Evolutionary conservation across 1,284 basidiomycete species (phyloP).

Genomic region (Earliella scabrosa): DNA sequence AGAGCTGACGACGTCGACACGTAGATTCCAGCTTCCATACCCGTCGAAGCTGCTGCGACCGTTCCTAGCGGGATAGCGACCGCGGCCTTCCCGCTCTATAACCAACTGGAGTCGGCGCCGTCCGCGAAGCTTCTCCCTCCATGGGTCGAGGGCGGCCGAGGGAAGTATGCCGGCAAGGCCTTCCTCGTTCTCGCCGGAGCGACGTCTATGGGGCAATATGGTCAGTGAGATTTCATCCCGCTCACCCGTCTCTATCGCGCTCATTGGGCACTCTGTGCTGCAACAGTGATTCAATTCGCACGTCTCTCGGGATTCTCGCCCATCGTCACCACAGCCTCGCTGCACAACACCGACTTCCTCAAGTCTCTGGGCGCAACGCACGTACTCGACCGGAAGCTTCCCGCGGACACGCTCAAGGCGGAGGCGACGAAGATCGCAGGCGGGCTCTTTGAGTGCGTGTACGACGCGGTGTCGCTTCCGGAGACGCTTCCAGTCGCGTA

Average conservation of each 20-base stretch:
- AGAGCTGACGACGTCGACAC: not conserved
- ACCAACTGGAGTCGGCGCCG: conserved; percentile 31
- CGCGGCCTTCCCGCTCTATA: conserved; percentile 45
- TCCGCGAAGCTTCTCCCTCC: conserved; percentile 34
- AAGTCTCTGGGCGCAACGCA: conserved; percentile 38
- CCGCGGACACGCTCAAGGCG: conserved; percentile 18
- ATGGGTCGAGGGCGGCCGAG: conserved; percentile 34
- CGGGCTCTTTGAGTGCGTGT: conserved; percentile 27
- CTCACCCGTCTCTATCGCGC: no score
- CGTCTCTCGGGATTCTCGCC: conserved; percentile 39
- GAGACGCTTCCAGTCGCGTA: conserved; percentile 24
- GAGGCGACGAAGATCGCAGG: conserved; percentile 23
- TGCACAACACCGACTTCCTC: conserved; percentile 35
- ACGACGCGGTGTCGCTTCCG: conserved; percentile 31
- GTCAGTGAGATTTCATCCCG: no score
- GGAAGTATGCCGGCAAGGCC: conserved; percentile 42
- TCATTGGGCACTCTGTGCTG: no score
- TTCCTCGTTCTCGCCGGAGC: conserved; percentile 50
- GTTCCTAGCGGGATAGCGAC: conserved; percentile 46
- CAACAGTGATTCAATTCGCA: conserved; percentile 37
- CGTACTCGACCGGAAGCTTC: conserved; percentile 34
- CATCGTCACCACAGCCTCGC: conserved; percentile 41
- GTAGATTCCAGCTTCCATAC: conserved; percentile 33
- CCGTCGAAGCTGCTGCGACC: conserved; percentile 40
- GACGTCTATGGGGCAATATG: conserved; percentile 43